These are phyloP conservation scores for Radiomyces spectabilis DNA, from an alignment of 192 early-diverging fungal species.

Conservation along the genomic window DNA sequence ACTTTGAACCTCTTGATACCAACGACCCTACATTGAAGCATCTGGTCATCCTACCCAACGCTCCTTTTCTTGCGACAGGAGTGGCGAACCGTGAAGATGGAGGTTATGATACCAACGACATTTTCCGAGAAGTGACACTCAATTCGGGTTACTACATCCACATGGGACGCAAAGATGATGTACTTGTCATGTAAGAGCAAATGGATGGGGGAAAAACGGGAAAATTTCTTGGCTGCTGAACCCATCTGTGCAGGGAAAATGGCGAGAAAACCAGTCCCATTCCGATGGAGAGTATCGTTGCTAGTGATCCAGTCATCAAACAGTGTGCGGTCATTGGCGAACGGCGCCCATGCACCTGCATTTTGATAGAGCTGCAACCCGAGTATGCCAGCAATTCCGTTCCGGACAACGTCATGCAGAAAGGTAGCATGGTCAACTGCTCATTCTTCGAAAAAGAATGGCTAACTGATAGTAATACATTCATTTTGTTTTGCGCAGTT, in stretches of 20 bases:
- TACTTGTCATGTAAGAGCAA: constrained; percentile 5
- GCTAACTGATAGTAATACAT: no score
- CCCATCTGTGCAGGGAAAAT: constrained; percentile 4
- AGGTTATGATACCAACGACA: constrained; percentile 17
- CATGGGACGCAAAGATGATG: constrained; percentile 17
- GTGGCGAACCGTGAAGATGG: constrained; percentile 12
- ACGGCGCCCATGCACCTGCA: constrained; percentile 4
- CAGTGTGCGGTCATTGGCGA: constrained; percentile 13
- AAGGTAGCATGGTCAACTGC: no score
- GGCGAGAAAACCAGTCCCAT: constrained; percentile 32
- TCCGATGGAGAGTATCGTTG: constrained; percentile 14
- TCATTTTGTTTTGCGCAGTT: no score
- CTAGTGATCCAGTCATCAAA: background rate
- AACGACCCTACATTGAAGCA: constrained; percentile 1
- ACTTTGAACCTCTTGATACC: background rate
- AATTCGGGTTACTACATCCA: constrained; percentile 10
- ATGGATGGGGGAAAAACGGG: background rate
- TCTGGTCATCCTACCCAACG: background rate
- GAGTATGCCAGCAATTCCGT: no score
- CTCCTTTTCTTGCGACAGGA: constrained; percentile 7
- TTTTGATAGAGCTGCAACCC: no score
- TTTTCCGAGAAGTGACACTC: background rate
- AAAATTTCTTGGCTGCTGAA: background rate
- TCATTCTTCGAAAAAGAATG: no score
- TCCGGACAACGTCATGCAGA: no score